Evolutionary conservation across 2,329 filamentous ascomycete species (phyloP), one percentile per base, ranked within the genome.

Genomic region (Nemania diffusa): DNA sequence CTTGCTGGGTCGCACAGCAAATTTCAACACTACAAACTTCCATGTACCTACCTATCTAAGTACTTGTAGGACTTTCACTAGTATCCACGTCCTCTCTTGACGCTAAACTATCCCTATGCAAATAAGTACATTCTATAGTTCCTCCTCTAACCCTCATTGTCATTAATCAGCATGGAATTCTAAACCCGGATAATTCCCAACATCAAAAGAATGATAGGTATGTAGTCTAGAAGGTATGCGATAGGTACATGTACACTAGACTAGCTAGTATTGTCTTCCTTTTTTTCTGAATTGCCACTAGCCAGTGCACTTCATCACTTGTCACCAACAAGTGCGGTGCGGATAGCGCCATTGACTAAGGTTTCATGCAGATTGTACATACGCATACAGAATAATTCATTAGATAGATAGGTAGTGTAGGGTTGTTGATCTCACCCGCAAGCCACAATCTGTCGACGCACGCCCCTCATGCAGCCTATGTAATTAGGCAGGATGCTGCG

Each of bases 401-500:
- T n/a, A n/a, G n/a, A n/a, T n/a, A n/a, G n/a, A n/a, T n/a, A n/a
- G n/a, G n/a, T 40, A 40, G 37, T 40, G 37, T 40, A 13, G 37
- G 37, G 37, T 40, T 15, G 37, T 48, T 48, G 44, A 48, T 24
- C 44, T 48, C 44, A 48, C 44, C 44, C 61, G 48, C 27, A 55
- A 59, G 62, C 62, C 62, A 64, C 62, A 55, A 64, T 55, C 48
- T 55, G 62, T 50, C 48, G 56, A 55, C 24, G 40, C 46, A 44
- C 48, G 20, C 50, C 26, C 29, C 44, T 52, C 17, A 7, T 55
- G 11, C 51, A 29, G 26, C 7, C 27, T 17, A 22, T 50, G 57
- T 29, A 9, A 51, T 37, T 46, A 40, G 37, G 37, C 37, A 40
- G 37, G 42, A 15, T 37, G 37, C 20, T 1, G n/a, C 44, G 37